phyloP scores from a whole-genome alignment of 1,284 basidiomycete genomes.

The Pascua sp. region DNA sequence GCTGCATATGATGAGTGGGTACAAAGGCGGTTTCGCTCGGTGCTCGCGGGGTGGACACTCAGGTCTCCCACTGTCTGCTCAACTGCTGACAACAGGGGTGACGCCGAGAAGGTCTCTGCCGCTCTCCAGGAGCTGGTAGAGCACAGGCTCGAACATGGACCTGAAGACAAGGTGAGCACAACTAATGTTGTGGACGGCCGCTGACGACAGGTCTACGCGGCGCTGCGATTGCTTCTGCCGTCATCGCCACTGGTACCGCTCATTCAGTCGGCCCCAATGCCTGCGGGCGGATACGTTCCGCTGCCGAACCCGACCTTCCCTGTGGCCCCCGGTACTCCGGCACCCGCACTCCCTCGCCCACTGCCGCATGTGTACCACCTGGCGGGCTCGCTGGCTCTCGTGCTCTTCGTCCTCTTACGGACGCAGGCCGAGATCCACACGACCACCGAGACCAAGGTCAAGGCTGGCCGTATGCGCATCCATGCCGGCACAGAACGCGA shows the following conservation, averaged over 20 bases:
- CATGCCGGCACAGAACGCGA: conserved; percentile 64
- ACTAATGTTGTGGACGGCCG: not conserved
- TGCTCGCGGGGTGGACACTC: no score
- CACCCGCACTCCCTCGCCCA: conserved; percentile 43
- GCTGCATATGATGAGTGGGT: conserved; percentile 60
- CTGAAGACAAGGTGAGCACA: conserved; percentile 56
- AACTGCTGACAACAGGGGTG: conserved; percentile 55
- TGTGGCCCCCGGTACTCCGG: conserved; percentile 60
- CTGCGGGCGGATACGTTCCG: conserved; percentile 37
- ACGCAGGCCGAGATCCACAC: conserved; percentile 66
- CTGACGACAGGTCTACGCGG: conserved; percentile 59
- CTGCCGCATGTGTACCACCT: conserved; percentile 49
- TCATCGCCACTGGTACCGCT: conserved; percentile 65
- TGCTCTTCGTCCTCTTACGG: conserved; percentile 46
- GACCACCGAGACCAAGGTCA: conserved; percentile 59
- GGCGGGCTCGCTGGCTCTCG: conserved; percentile 52
- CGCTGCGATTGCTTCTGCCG: conserved; percentile 69
- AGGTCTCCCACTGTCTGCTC: no score
- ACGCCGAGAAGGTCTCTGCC: conserved; percentile 75
- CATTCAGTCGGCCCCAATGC: conserved; percentile 66
- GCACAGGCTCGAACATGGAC: conserved; percentile 61
- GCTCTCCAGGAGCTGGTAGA: conserved; percentile 72
- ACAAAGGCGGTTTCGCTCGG: not conserved
- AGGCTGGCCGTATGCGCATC: conserved; percentile 70
- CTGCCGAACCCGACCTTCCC: conserved; percentile 55